phyloP scores from a whole-genome alignment of 768 basidiomycete genomes.

The Xerocomellus chrysenteron region DNA sequence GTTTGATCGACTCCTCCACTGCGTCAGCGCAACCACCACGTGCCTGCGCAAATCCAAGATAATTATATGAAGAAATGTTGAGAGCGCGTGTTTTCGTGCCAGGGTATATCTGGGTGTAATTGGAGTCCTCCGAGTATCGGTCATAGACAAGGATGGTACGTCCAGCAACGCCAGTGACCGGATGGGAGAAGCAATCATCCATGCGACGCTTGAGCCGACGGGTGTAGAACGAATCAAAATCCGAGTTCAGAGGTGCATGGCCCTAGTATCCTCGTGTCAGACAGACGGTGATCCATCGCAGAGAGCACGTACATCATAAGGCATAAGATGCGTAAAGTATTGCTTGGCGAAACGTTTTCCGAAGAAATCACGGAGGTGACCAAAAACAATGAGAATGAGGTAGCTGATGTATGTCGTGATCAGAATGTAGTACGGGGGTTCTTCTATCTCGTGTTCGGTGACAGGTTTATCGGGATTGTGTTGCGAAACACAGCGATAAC shows the following conservation, averaged over 20 bases:
- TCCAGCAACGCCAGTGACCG: slow-evolving; percentile 92
- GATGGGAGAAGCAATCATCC: slow-evolving; percentile 93
- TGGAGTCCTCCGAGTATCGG: slow-evolving; percentile 79
- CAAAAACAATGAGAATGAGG: slow-evolving; percentile 86
- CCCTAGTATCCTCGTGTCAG: slow-evolving; percentile 53
- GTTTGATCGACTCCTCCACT: slow-evolving; percentile 67
- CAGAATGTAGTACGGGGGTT: slow-evolving; percentile 92
- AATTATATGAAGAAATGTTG: slow-evolving; percentile 98
- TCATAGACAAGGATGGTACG: slow-evolving; percentile 87
- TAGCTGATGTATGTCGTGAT: slow-evolving; percentile 92
- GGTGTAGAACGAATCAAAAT: slow-evolving; percentile 99
- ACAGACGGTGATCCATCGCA: background rate
- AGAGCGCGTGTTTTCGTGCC: slow-evolving; percentile 84
- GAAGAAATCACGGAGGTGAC: slow-evolving; percentile 93
- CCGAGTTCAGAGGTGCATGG: slow-evolving; percentile 94
- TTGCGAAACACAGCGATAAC: slow-evolving; percentile 65
- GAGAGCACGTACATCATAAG: slow-evolving; percentile 66
- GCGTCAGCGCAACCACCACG: slow-evolving; percentile 86
- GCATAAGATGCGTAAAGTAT: slow-evolving; percentile 79
- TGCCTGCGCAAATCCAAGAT: slow-evolving; percentile 96
- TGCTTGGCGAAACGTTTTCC: slow-evolving; percentile 77
- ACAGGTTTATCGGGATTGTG: slow-evolving; percentile 50
- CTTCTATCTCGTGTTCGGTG: slow-evolving; percentile 61
- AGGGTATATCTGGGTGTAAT: slow-evolving; percentile 71
- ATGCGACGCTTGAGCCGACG: slow-evolving; percentile 91